phyloP scores from a whole-genome alignment of 2,329 filamentous ascomycete genomes.

The Colletotrichum sp. region DNA sequence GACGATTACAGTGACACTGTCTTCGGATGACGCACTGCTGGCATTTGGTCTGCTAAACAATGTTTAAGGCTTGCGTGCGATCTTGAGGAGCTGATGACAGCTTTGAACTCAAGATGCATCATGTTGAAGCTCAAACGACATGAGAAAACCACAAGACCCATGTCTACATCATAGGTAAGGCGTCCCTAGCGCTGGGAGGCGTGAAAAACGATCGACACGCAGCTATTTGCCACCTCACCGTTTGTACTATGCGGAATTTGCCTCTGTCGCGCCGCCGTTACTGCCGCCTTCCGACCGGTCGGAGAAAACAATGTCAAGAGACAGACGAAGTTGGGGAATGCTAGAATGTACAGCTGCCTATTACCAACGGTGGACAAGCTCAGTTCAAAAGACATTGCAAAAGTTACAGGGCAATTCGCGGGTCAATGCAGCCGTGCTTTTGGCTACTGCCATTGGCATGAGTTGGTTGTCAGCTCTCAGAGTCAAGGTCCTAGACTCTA shows the following conservation, averaged over 20 bases:
- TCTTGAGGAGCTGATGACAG: background rate
- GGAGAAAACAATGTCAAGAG: background rate
- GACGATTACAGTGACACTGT: background rate
- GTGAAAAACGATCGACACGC: background rate
- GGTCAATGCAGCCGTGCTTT: background rate
- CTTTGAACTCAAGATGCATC: background rate
- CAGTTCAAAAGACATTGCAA: background rate
- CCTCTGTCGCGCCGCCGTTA: background rate
- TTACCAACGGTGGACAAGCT: background rate
- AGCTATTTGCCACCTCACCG: conserved; percentile 5
- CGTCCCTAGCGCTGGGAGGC: background rate
- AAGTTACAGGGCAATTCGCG: background rate
- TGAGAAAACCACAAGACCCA: background rate
- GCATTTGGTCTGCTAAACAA: background rate
- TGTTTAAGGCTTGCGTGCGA: background rate
- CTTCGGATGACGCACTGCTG: background rate
- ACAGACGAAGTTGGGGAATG: background rate
- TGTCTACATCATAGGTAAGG: conserved; percentile 4
- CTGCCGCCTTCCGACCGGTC: background rate
- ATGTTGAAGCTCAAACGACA: background rate
- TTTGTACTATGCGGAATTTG: background rate
- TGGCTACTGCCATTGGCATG: background rate
- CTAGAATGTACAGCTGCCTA: background rate
- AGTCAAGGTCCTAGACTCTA: background rate
- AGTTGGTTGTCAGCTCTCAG: background rate